A percentile compares a stretch with the other conserved stretches of the same genome.
These are phyloP conservation scores for Phoenix roebelenii DNA, from an alignment of 176 grass and related monocot species.

Conservation along the genomic window DNA sequence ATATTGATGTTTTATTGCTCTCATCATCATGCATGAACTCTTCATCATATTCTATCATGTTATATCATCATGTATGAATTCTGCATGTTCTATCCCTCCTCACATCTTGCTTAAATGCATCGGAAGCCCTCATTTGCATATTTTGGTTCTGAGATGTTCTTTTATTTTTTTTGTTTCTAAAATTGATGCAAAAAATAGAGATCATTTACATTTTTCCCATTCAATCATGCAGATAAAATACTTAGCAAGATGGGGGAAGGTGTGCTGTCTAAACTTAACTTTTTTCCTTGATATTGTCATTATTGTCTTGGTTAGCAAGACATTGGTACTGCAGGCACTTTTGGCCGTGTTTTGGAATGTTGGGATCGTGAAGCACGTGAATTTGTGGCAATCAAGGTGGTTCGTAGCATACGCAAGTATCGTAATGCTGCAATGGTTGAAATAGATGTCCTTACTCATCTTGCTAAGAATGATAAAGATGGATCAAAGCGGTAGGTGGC, in stretches of 20 bases:
- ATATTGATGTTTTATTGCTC: no score
- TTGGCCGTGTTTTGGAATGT: slow-evolving; percentile 97
- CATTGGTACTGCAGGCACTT: slow-evolving; percentile 53
- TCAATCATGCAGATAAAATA: slow-evolving; percentile 74
- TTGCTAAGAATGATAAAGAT: slow-evolving; percentile 60
- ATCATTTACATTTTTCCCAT: slow-evolving; percentile 13
- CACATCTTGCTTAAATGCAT: no score
- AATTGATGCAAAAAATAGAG: no score
- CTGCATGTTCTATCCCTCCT: no score
- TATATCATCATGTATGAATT: no score
- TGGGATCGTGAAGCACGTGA: slow-evolving; percentile 85
- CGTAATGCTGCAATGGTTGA: slow-evolving; percentile 82
- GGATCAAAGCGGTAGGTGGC: slow-evolving; percentile 45
- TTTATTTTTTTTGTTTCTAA: no score
- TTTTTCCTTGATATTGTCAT: no score
- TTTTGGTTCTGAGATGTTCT: no score
- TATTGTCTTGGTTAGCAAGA: slow-evolving; percentile 2
- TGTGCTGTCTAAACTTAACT: slow-evolving; percentile 28
- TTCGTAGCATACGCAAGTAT: slow-evolving; percentile 81
- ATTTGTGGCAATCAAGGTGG: slow-evolving; percentile 86
- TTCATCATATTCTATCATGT: no score
- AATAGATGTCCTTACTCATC: slow-evolving; percentile 70
- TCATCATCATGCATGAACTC: no score
- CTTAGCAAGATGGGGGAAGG: slow-evolving; percentile 97
- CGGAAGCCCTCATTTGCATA: no score